A percentile compares a stretch with the other conserved stretches of the same genome.
phyloP scores from a whole-genome alignment of 2,329 filamentous ascomycete genomes.

The Ceratocystis harringtonii region DNA sequence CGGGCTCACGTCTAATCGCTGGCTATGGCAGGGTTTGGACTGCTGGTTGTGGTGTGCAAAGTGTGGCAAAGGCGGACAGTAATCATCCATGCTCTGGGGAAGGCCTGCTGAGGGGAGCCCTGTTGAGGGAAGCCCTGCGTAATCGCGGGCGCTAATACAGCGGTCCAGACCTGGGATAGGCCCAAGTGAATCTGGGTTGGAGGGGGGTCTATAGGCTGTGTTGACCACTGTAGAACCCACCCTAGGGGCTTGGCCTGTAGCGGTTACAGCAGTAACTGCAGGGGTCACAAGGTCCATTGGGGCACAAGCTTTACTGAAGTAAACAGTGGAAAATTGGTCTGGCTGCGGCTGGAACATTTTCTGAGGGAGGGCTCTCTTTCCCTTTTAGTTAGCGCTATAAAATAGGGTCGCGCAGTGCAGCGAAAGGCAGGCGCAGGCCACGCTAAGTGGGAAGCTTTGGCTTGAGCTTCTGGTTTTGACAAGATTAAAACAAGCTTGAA shows the following conservation, averaged over 20 bases:
- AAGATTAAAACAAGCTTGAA: neutral
- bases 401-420: neutral
- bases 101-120: neutral
- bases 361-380: conserved; percentile 17
- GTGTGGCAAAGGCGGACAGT: neutral
- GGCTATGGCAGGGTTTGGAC: neutral
- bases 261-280: neutral
- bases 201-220: neutral
- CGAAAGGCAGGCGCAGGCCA: neutral
- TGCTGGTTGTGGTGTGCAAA: neutral
- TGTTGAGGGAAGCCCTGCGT: neutral
- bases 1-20: neutral
- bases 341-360: conserved; percentile 43
- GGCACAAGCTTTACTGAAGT: conserved; percentile 20
- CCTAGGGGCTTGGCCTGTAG: neutral
- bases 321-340: conserved; percentile 33
- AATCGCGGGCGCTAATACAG: neutral
- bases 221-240: neutral
- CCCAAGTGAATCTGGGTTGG: neutral
- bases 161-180: neutral
- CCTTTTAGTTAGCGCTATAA: too few species aligned
- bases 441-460: neutral
- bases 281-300: neutral
- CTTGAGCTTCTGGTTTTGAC: neutral
- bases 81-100: neutral